Percentiles rank a stretch among this genome's conserved stretches.
Conservation (phyloP, 2,329 filamentous ascomycete genomes). For the Dryadomyces quercivorus region DNA sequence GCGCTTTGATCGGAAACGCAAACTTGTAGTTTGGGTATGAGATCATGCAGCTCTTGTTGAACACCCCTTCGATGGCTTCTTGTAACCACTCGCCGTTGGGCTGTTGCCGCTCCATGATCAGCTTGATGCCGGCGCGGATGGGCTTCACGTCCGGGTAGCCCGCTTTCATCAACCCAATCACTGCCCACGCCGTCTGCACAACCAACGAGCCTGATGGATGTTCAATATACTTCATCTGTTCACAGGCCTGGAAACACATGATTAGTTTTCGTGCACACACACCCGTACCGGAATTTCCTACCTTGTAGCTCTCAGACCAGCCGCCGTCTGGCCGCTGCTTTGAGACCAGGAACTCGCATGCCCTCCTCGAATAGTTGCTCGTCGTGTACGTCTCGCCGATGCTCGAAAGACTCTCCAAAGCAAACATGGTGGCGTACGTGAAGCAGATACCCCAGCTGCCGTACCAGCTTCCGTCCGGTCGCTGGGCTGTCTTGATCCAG, state of each 20-base stretch:
- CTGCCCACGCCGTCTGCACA: constrained; percentile 87
- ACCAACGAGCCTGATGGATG: constrained; percentile 71
- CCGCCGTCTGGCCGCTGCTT: constrained; percentile 83
- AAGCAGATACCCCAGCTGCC: constrained; percentile 98
- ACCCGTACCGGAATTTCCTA: too few relatives aligned
- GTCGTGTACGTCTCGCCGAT: constrained; percentile 73
- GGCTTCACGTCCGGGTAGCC: constrained; percentile 64
- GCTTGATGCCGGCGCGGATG: constrained; percentile 59
- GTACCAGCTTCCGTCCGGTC: constrained; percentile 86
- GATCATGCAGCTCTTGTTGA: constrained; percentile 99
- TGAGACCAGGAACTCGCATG: constrained; percentile 74
- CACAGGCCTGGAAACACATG: constrained; percentile 43
- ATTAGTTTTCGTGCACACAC: too few relatives aligned
- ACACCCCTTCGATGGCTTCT: constrained; percentile 93
- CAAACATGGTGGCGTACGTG: constrained; percentile 95
- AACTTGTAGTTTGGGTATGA: constrained; percentile 99
- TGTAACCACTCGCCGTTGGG: constrained; percentile 88
- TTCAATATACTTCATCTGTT: constrained; percentile 62
- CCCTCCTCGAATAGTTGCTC: constrained; percentile 56
- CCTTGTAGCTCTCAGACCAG: constrained; percentile 87
- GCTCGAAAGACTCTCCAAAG: constrained; percentile 70
- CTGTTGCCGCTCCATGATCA: constrained; percentile 80
- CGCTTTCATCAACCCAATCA: constrained; percentile 72
- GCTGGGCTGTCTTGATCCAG: constrained; percentile 74
- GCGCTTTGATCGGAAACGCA: constrained; percentile 82